These are phyloP conservation scores for Tuber melanosporum DNA, from an alignment of 495 filamentous ascomycete species.

Conservation along the genomic window DNA sequence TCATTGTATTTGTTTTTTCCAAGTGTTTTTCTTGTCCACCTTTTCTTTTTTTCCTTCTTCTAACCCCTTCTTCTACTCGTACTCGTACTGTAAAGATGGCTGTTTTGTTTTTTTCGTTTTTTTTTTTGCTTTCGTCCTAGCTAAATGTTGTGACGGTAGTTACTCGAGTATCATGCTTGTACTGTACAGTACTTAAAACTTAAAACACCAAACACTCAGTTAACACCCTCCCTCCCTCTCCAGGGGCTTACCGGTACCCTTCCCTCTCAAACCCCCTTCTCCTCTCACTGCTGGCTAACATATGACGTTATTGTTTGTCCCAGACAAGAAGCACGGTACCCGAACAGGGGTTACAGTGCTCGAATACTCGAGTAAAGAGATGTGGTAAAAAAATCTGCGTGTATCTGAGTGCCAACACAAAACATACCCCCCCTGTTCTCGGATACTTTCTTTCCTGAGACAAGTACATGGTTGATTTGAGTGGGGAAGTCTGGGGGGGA, in stretches of 20 bases:
- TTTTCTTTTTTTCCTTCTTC: too few species aligned
- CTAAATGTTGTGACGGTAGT: neutral
- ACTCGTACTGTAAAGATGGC: neutral
- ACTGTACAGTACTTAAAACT: neutral
- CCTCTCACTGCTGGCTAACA: neutral
- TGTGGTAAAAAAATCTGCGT: neutral
- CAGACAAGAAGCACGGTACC: neutral
- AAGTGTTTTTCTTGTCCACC: neutral
- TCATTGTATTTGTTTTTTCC: neutral
- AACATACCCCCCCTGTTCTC: neutral
- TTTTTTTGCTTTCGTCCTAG: neutral
- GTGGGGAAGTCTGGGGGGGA: neutral
- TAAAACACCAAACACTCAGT: neutral
- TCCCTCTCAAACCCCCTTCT: neutral
- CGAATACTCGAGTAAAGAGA: neutral
- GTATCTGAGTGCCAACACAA: neutral
- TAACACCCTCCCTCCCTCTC: neutral
- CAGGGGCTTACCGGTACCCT: neutral
- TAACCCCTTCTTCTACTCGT: too few species aligned
- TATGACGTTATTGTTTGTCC: slow-evolving; percentile 1
- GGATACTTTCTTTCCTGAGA: neutral
- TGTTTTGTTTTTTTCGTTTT: neutral
- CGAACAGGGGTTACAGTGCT: neutral
- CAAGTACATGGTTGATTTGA: neutral
- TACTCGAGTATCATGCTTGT: neutral